Percentiles rank a stretch among this genome's conserved stretches.
Conservation (phyloP, 305 asterid genomes). For the Monarda citriodora region DNA sequence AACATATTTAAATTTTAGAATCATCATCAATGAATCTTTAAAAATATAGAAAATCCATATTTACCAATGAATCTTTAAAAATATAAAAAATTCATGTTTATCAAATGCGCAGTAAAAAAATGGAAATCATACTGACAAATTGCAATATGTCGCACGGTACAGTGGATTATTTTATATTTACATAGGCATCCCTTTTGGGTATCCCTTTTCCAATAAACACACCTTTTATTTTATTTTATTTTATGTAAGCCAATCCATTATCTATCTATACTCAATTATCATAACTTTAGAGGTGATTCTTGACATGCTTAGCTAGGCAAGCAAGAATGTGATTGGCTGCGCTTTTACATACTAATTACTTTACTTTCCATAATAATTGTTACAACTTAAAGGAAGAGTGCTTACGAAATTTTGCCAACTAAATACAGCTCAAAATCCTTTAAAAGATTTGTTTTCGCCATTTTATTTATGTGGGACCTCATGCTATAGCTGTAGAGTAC, state of each 20-base stretch:
- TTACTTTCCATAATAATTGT: neutral
- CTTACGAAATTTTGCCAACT: slow-evolving; percentile 17
- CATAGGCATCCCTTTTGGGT: neutral
- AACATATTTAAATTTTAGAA: no score
- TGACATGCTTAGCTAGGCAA: neutral
- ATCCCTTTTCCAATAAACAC: slow-evolving; percentile 3
- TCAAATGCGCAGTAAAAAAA: no score
- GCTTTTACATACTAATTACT: neutral
- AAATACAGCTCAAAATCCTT: slow-evolving; percentile 13
- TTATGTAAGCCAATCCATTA: neutral
- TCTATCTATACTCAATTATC: slow-evolving; percentile 12
- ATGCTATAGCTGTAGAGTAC: neutral
- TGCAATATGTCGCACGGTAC: no score
- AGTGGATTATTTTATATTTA: neutral
- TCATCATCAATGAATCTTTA: no score
- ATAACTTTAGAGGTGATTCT: neutral
- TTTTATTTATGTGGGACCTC: neutral
- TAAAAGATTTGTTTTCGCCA: neutral
- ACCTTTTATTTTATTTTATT: neutral
- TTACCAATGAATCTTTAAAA: no score
- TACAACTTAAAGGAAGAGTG: neutral
- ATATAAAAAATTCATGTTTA: no score
- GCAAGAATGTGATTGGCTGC: neutral
- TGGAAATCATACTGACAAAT: no score
- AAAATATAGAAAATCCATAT: no score